phyloP scores from a whole-genome alignment of 176 grass and related monocot species.

The Elymus sibiricus region DNA sequence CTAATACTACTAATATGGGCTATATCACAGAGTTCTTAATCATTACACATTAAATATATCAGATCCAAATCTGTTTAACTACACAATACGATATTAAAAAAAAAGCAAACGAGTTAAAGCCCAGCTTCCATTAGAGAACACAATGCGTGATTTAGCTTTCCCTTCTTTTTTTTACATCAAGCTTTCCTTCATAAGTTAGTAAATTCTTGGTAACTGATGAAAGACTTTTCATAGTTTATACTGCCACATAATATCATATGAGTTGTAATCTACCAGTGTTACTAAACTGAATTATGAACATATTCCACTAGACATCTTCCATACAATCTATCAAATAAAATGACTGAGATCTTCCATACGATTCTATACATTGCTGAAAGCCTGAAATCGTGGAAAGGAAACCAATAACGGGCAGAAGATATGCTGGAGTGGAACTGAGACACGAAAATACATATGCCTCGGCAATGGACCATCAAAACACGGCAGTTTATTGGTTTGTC shows the following conservation, averaged over 20 bases:
- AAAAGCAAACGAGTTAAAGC: neutral
- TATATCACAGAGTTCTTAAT: neutral
- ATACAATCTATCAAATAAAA: constrained; percentile 10
- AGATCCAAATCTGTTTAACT: neutral
- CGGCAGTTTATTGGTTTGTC: constrained; percentile 8
- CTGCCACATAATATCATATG: neutral
- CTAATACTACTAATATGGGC: neutral
- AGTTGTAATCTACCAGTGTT: neutral
- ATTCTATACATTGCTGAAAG: neutral
- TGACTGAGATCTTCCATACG: neutral
- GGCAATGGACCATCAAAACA: constrained; percentile 3
- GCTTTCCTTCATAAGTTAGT: neutral
- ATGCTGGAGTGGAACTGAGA: neutral
- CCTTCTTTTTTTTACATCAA: neutral
- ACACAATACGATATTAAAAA: neutral
- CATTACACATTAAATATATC: neutral
- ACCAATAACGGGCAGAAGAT: neutral
- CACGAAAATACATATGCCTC: constrained; percentile 14
- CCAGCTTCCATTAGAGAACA: neutral
- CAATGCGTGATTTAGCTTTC: neutral
- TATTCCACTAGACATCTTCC: neutral
- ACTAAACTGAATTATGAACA: neutral
- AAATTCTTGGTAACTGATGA: neutral
- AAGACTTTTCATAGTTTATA: neutral
- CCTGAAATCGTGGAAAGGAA: neutral